phyloP scores from a whole-genome alignment of 257 asterid genomes.

The Solanum chaucha region DNA sequence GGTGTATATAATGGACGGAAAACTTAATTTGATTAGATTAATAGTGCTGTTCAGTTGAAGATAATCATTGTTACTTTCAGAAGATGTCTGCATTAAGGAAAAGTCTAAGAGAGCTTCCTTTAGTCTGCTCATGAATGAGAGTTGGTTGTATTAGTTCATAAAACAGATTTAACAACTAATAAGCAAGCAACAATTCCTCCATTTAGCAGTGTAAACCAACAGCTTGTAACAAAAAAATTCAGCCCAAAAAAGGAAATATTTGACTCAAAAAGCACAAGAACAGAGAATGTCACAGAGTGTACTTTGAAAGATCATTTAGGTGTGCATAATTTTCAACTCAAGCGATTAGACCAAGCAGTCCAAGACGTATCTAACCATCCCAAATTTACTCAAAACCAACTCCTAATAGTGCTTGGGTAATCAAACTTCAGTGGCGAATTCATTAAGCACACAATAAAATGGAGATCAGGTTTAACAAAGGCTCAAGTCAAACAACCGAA shows the following conservation, averaged over 20 bases:
- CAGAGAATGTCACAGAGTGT: not conserved
- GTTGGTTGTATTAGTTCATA: not conserved
- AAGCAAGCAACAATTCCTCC: not conserved
- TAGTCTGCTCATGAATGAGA: not conserved
- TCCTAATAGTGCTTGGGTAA: not conserved
- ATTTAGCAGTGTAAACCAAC: not conserved
- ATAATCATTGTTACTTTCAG: not conserved
- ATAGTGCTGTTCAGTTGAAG: not conserved
- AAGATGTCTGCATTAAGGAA: not conserved
- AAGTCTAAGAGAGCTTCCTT: not conserved
- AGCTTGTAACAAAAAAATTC: not conserved
- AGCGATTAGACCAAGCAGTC: not conserved
- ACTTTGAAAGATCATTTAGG: not conserved
- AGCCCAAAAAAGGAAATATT: not conserved
- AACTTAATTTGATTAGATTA: not conserved
- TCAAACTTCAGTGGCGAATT: not conserved
- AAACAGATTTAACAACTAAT: not conserved
- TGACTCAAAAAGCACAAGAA: not conserved
- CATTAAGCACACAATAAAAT: not conserved
- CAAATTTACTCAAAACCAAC: not conserved
- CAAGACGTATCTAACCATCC: not conserved
- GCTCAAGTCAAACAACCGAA: not conserved
- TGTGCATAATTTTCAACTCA: not conserved
- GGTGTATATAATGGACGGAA: not conserved
- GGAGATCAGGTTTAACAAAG: not conserved